Evolutionary conservation across 495 filamentous ascomycete species (phyloP).

Genomic region (Aspergillus asperescens): DNA sequence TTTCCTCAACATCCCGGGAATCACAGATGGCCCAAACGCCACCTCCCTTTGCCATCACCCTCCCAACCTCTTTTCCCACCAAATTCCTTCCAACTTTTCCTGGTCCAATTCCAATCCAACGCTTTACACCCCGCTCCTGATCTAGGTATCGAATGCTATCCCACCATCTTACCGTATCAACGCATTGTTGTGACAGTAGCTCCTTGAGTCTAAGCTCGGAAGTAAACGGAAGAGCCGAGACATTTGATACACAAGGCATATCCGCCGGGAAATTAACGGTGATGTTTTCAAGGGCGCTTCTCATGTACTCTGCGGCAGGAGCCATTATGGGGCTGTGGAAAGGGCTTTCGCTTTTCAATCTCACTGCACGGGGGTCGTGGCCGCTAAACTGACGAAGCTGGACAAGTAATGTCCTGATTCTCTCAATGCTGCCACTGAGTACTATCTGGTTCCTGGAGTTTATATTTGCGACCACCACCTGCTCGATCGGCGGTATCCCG

Average conservation of each 20-base stretch:
- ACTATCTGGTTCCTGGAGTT: slow-evolving; percentile 97
- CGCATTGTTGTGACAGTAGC: slow-evolving; percentile 67
- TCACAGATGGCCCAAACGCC: slow-evolving; percentile 91
- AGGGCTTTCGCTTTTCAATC: slow-evolving; percentile 81
- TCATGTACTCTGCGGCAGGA: slow-evolving; percentile 71
- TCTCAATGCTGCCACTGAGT: slow-evolving; percentile 77
- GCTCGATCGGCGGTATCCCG: slow-evolving; percentile 66
- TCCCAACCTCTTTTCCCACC: slow-evolving; percentile 91
- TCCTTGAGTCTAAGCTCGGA: slow-evolving; percentile 68
- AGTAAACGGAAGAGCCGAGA: slow-evolving; percentile 71
- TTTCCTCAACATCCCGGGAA: slow-evolving; percentile 74
- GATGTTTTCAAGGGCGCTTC: slow-evolving; percentile 50
- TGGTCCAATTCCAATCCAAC: slow-evolving; percentile 92
- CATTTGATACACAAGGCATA: slow-evolving; percentile 80
- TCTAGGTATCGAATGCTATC: slow-evolving; percentile 87
- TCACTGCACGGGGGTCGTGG: slow-evolving; percentile 85
- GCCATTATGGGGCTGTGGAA: slow-evolving; percentile 94
- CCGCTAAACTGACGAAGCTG: slow-evolving; percentile 89
- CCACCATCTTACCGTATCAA: slow-evolving; percentile 92
- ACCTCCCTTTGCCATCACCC: slow-evolving; percentile 74
- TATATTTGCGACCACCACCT: slow-evolving; percentile 89
- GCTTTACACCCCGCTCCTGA: slow-evolving; percentile 71
- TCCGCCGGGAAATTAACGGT: slow-evolving; percentile 67
- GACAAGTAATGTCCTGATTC: slow-evolving; percentile 78
- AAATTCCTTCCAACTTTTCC: slow-evolving; percentile 92